Evolutionary conservation across 1,139 yeast species (phyloP).

Genomic region (Arxiozyma slooffiae): DNA sequence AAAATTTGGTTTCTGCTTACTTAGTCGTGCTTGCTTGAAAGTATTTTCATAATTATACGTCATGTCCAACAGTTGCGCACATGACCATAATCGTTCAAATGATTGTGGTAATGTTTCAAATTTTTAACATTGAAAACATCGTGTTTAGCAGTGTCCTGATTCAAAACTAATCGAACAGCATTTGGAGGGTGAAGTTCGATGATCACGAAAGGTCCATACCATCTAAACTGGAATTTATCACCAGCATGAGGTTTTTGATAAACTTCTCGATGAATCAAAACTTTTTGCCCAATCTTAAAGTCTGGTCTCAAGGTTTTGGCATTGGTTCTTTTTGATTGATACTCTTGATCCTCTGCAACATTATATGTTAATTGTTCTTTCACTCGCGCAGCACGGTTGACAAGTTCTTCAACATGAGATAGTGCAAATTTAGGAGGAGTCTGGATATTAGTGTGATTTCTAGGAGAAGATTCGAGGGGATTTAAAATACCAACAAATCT

Average conservation of each 20-base stretch:
- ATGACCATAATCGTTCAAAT: background rate
- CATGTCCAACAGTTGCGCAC: background rate
- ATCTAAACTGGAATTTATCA: background rate
- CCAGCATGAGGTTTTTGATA: background rate
- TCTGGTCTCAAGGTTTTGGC: background rate
- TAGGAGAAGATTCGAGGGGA: background rate
- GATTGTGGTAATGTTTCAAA: background rate
- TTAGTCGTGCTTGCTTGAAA: background rate
- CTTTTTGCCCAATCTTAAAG: background rate
- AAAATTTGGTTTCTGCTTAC: background rate
- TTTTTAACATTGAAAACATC: background rate
- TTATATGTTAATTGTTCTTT: background rate
- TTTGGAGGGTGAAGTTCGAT: background rate
- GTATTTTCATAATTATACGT: background rate
- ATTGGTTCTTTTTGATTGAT: background rate
- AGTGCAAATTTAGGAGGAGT: background rate
- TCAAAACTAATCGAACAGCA: background rate
- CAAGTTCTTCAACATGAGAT: background rate
- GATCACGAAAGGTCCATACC: background rate
- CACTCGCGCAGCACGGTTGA: background rate
- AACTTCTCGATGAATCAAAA: background rate
- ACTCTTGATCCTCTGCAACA: background rate
- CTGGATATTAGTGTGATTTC: background rate
- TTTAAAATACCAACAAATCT: background rate
- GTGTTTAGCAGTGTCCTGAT: background rate